Evolutionary conservation across 164 flowering plant species (phyloP), one percentile per base, ranked within the genome.

Genomic region (Stephania cephalantha): DNA sequence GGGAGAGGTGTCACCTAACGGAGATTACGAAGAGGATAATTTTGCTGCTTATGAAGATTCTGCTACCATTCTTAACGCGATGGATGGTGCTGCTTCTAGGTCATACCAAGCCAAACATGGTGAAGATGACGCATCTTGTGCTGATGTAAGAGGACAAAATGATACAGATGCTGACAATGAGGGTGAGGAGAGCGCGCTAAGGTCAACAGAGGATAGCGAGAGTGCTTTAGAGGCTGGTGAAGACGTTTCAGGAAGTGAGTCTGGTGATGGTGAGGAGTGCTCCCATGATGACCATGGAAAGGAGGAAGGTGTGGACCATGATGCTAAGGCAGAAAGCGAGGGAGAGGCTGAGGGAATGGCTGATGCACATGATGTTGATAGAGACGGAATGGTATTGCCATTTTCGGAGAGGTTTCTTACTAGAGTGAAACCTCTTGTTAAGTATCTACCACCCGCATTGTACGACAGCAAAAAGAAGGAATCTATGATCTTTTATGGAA

Each of bases 331-430:
- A 44, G 98, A 92, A 81, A 92, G 95, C 88, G 97, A 91, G 85
- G 98, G 93, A 70, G 97, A 90, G 84, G 98, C 90, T 71, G 99
- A 93, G 81, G 95, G 90, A 66, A 85, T 79, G 84, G 93, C 91
- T 74, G 94, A 91, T 86, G 93, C 87, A 12, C 89, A 87, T 79
- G 95, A 90, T 82, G 86, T 78, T 70, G 94, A 91, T 70, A 94
- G 88, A 69, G 92, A 90, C 77, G 90, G 88, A 30, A 69, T 78
- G 44, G 66, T 79, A 22, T 79, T 88, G 63, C 89, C 94, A 15
- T 79, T 77, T 82, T 88, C 92, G 46, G 97, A 90, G 75, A 86
- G 89, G 4, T 85, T 85, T 80, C 82, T 92, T 17, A 81, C 53
- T 11, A 77, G 87, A n/a, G 95, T 84, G 80, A 91, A 90, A 88